Evolutionary conservation across 306 rosid species (phyloP), one percentile per base, ranked within the genome.

Genomic region (Glycine tomentella): DNA sequence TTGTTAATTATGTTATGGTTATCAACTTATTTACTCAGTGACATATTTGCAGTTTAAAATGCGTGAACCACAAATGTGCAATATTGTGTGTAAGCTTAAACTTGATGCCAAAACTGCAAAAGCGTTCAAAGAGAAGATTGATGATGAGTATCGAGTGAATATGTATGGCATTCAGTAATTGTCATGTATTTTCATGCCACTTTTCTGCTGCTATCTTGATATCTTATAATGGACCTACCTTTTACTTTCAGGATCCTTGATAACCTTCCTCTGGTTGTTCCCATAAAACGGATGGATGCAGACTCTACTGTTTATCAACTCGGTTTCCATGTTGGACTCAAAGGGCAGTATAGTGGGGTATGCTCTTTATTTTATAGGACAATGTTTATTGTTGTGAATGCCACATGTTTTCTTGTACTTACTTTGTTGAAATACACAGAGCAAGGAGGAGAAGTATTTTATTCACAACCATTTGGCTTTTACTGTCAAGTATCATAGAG

Each of bases 141-240:
- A 83, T 77, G 99, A 95, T 78, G 98, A 95, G 85, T 95, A 95
- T 86, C 96, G 97, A 72, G 98, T 95, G 81, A 95, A 95, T 92
- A 95, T 95, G 99, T 93, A 89, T 62, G 91, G 72, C 13, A 4
- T 81, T 44, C 83, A 64, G 66, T 20, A 49, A 55, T 69, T 73
- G 69, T 12, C 46, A 44, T 10, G 16, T 40, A 55, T 13, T 72
- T 46, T 9, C 20, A 9, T 53, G 64, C 50, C 51, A 8, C 8
- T 69, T 45, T 49, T 69, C 8, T 51, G 14, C 40, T 42, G 8
- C 56, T 49, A 46, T 78, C 33, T 74, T 53, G 55, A 42, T 53
- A 71, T 77, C 78, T 69, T 63, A 53, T 70, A 9, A 74, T 77
- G 63, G 46, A 59, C 66, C 58, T 72, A 1, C 46, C 53, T 59